Evolutionary conservation across 2,329 filamentous ascomycete species (phyloP).

Genomic region (Camptophora hylomeconis): DNA sequence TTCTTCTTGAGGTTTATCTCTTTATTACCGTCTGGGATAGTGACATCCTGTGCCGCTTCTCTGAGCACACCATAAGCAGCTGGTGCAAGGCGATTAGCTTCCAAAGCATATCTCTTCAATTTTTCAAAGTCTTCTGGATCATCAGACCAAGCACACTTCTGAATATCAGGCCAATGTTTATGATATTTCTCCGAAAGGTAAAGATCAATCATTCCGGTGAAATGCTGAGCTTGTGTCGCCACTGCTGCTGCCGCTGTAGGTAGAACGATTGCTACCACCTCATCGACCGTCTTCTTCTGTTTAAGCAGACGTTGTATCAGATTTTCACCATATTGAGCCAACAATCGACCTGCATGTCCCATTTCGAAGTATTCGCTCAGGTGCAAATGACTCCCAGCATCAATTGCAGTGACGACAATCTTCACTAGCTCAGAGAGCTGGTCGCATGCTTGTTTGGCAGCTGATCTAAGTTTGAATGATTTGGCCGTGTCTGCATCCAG

Average conservation of each 20-base stretch:
- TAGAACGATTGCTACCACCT: slow-evolving; percentile 44
- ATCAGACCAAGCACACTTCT: slow-evolving; percentile 16
- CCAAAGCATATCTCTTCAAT: slow-evolving; percentile 17
- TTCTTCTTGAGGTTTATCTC: slow-evolving; percentile 10
- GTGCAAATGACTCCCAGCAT: slow-evolving; percentile 27
- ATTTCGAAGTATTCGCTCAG: slow-evolving; percentile 17
- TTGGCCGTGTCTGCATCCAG: slow-evolving; percentile 18
- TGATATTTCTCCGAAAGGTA: slow-evolving; percentile 35
- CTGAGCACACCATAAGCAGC: slow-evolving; percentile 17
- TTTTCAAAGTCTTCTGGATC: slow-evolving; percentile 16
- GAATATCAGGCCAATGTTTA: slow-evolving; percentile 17
- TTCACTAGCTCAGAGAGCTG: slow-evolving; percentile 15
- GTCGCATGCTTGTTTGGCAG: slow-evolving; percentile 13
- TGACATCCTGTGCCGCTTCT: slow-evolving; percentile 10
- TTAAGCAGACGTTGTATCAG: slow-evolving; percentile 42
- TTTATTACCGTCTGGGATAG: slow-evolving; percentile 12
- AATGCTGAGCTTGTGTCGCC: slow-evolving; percentile 44
- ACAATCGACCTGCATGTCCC: slow-evolving; percentile 17
- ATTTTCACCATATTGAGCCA: slow-evolving; percentile 41
- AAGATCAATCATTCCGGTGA: slow-evolving; percentile 44
- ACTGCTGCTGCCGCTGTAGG: slow-evolving; percentile 45
- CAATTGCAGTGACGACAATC: slow-evolving; percentile 13
- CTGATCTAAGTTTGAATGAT: slow-evolving; percentile 15
- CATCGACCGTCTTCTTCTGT: slow-evolving; percentile 31
- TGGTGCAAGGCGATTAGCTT: slow-evolving; percentile 16